Evolutionary conservation across 176 grass and related monocot genomes (phyloP).

Genomic region (Metroxylon sagu): DNA sequence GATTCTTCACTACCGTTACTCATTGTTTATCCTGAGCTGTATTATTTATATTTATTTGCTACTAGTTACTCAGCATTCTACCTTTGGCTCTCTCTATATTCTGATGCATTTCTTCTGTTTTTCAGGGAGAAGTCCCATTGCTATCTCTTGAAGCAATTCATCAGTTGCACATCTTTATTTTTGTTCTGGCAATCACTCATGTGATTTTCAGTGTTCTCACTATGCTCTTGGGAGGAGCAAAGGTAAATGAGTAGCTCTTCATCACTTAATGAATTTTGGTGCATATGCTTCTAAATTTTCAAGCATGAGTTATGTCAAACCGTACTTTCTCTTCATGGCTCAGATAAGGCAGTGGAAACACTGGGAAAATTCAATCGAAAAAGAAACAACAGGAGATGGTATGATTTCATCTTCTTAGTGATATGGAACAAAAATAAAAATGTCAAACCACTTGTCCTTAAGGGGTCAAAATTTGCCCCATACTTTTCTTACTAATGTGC

Average conservation of each 20-base stretch:
- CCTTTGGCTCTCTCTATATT: no score
- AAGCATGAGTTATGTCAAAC: no score
- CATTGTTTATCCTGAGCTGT: no score
- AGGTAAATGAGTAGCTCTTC: constrained; percentile 31
- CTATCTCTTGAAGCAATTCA: constrained; percentile 81
- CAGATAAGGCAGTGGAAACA: constrained; percentile 82
- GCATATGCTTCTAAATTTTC: no score
- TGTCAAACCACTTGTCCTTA: no score
- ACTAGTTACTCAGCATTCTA: not conserved
- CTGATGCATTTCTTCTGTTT: constrained; percentile 12
- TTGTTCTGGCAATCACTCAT: constrained; percentile 81
- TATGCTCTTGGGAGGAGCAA: constrained; percentile 67
- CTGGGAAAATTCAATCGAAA: constrained; percentile 76
- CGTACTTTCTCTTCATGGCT: constrained; percentile 11
- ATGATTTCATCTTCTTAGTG: not conserved
- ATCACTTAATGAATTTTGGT: no score
- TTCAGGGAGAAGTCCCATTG: constrained; percentile 61
- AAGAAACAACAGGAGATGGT: constrained; percentile 49
- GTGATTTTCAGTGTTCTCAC: constrained; percentile 73
- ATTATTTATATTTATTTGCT: not conserved
- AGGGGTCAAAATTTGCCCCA: no score
- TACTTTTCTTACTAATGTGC: constrained; percentile 6
- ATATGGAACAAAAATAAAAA: no score
- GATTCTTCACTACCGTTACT: no score
- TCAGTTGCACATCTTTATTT: constrained; percentile 92